These are phyloP conservation scores for Gossypium gossypioides DNA, from an alignment of 441 rosid species.

Conservation along the genomic window DNA sequence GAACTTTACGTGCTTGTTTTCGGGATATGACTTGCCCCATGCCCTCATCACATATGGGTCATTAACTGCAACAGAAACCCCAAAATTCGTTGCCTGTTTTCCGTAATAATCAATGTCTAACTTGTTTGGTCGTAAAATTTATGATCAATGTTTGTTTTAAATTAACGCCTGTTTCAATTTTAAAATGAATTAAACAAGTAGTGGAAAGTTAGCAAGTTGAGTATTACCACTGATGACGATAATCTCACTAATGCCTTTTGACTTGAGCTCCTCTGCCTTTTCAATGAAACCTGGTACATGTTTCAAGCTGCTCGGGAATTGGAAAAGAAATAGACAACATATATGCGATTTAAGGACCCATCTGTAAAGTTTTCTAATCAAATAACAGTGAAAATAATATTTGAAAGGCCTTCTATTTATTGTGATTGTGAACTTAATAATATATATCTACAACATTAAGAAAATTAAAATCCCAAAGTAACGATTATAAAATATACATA, in stretches of 20 bases:
- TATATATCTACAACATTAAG: neutral
- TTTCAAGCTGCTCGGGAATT: conserved; percentile 43
- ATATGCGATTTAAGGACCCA: neutral
- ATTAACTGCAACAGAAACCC: conserved; percentile 40
- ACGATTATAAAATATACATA: neutral
- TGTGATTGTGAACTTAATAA: neutral
- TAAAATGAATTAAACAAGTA: neutral
- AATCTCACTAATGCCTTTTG: conserved; percentile 69
- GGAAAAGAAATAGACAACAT: neutral
- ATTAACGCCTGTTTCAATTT: neutral
- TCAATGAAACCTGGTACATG: conserved; percentile 88
- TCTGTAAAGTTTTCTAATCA: neutral
- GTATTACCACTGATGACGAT: conserved; percentile 59
- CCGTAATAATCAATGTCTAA: neutral
- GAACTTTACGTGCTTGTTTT: conserved; percentile 78
- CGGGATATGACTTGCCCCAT: conserved; percentile 86
- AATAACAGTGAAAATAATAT: neutral
- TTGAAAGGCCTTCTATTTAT: neutral
- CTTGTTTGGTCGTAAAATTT: neutral
- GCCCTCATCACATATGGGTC: conserved; percentile 90
- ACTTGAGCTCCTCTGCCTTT: conserved; percentile 65
- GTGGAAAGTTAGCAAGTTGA: neutral
- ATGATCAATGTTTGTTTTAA: neutral
- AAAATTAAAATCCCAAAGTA: too few species aligned
- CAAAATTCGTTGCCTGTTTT: neutral